These are phyloP conservation scores for Logfia minima DNA, from an alignment of 129 eudicot genomes.

Conservation along the genomic window DNA sequence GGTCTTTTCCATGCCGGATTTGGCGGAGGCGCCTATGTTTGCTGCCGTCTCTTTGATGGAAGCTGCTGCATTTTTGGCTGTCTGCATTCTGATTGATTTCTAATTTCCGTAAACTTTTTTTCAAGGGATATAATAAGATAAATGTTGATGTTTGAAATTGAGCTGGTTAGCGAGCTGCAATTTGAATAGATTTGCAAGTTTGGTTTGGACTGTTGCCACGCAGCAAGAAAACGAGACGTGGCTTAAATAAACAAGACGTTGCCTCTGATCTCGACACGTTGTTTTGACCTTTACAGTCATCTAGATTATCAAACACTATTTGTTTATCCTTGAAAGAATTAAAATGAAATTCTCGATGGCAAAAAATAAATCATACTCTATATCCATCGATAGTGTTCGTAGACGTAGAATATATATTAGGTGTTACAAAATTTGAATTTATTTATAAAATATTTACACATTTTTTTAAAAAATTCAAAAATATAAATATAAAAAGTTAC, in stretches of 20 bases:
- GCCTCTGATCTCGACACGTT: conserved; percentile 9
- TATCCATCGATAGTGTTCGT: too few species aligned
- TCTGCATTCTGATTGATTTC: conserved; percentile 29
- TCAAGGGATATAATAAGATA: neutral
- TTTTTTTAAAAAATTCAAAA: too few species aligned
- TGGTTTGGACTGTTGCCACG: conserved; percentile 11
- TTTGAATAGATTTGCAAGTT: conserved; percentile 28
- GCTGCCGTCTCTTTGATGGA: conserved; percentile 58
- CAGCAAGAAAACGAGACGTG: conserved; percentile 24
- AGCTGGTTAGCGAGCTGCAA: neutral
- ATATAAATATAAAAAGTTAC: too few species aligned
- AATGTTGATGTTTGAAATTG: neutral
- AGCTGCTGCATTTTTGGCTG: conserved; percentile 48
- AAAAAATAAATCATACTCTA: too few species aligned
- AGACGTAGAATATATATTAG: too few species aligned
- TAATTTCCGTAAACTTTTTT: neutral
- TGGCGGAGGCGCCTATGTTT: conserved; percentile 62
- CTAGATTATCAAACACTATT: neutral
- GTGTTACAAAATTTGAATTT: too few species aligned
- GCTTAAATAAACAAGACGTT: neutral
- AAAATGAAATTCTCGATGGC: too few species aligned
- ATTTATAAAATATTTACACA: too few species aligned
- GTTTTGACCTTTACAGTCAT: neutral
- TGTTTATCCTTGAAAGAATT: too few species aligned
- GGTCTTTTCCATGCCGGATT: conserved; percentile 68